Conservation (phyloP, 768 basidiomycete species). For the Amanita muscaria region DNA sequence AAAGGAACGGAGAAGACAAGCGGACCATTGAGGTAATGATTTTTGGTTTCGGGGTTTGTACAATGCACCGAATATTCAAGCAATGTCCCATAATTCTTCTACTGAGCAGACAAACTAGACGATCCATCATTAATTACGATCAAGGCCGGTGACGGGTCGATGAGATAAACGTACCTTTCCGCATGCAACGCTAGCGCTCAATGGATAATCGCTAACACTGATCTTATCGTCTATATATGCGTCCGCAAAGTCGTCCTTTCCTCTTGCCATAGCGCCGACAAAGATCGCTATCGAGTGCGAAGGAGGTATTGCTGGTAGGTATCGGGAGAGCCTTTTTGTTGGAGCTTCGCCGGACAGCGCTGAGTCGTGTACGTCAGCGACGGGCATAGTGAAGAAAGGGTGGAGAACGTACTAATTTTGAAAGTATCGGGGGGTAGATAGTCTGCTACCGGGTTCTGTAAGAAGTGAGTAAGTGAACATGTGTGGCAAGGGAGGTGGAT, state of each 20-base stretch:
- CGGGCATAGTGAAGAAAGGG: background rate
- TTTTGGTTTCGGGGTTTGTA: background rate
- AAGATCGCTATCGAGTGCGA: conserved; percentile 91
- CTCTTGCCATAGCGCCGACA: conserved; percentile 97
- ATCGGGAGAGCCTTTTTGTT: conserved; percentile 70
- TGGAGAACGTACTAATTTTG: conserved; percentile 73
- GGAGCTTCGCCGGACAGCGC: conserved; percentile 90
- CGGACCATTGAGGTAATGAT: background rate
- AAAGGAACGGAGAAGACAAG: conserved; percentile 8
- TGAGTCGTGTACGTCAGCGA: conserved; percentile 21
- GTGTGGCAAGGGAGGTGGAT: background rate
- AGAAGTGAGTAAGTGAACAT: background rate
- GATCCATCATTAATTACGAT: too few species aligned
- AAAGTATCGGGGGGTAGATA: conserved; percentile 92
- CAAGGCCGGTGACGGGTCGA: background rate
- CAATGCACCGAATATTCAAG: too few species aligned
- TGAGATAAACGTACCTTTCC: conserved; percentile 68
- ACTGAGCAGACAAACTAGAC: conserved; percentile 79
- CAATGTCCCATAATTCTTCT: conserved; percentile 93
- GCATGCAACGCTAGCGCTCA: conserved; percentile 92
- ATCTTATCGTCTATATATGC: conserved; percentile 93
- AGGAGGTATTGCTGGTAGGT: conserved; percentile 76
- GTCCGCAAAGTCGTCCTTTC: conserved; percentile 95
- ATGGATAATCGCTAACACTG: conserved; percentile 86
- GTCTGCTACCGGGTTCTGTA: conserved; percentile 85